phyloP scores from a whole-genome alignment of 768 basidiomycete species.

The Tulasnella sp. region DNA sequence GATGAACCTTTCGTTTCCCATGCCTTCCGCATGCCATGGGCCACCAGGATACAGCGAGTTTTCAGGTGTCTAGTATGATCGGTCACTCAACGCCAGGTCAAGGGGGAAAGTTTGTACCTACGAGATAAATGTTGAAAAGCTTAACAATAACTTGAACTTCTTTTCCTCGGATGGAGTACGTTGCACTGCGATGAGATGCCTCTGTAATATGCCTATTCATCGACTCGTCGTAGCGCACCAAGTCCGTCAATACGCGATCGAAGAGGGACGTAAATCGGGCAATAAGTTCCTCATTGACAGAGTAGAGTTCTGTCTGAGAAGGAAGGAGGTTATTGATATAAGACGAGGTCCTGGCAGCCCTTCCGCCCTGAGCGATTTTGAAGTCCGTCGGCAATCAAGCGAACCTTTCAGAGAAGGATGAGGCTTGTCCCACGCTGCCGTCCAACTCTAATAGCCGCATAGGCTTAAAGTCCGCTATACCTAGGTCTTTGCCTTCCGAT shows the following conservation, averaged over 20 bases:
- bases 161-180: neutral
- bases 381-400: slow-evolving; percentile 6
- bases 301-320: slow-evolving; percentile 2
- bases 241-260: slow-evolving; percentile 3
- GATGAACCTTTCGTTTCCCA: slow-evolving; percentile 24
- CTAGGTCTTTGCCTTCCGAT: neutral
- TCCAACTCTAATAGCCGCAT: neutral
- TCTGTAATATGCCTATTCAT: neutral
- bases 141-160: slow-evolving; percentile 26
- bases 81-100: neutral
- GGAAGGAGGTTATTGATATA: slow-evolving; percentile 7
- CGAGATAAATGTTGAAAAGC: slow-evolving; percentile 25
- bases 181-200: neutral
- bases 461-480: neutral
- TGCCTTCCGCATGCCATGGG: slow-evolving; percentile 33
- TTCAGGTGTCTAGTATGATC: slow-evolving; percentile 22
- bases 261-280: slow-evolving; percentile 2
- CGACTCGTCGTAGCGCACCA: neutral
- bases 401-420: slow-evolving; percentile 1
- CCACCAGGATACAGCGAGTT: slow-evolving; percentile 38
- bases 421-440: neutral
- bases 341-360: neutral
- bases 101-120: neutral
- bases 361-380: neutral
- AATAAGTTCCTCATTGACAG: neutral